Evolutionary conservation across 2,329 filamentous ascomycete species (phyloP), one percentile per base, ranked within the genome.

Genomic region (Colletotrichum sp.): DNA sequence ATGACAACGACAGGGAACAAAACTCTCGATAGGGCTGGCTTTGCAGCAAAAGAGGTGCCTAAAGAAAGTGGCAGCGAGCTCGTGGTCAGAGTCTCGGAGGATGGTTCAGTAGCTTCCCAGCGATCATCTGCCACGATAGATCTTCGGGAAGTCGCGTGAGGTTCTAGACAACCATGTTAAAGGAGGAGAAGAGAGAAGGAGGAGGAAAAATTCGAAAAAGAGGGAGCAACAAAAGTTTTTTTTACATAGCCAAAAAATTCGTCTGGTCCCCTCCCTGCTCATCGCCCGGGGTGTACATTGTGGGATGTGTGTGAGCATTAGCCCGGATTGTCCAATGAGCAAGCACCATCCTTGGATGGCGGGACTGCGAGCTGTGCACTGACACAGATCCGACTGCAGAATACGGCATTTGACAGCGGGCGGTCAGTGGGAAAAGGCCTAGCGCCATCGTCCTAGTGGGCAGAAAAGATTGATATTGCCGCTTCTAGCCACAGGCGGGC

Each of bases 71-170:
- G 71, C 71, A 76, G 75, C 71, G 69, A 75, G 64, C 72, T 78
- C 69, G 76, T 76, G 65, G 65, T 48, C 48, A 75, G 75, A 76
- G 72, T 75, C 77, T 78, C 75, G 75, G 59, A 28, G 22, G 68
- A 34, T 67, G 68, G 44, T 67, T 68, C 75, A 68, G 75, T 65
- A 77, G 70, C 75, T 77, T 77, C 77, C 77, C 77, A 77, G 77
- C 71, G 77, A 78, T 78, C 77, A 78, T 78, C 77, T 78, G 77
- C 77, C 69, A 77, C 75, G 75, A 78, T 77, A 77, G 77, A 78
- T 78, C 77, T 75, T 76, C 73, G 77, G 75, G 77, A 77, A 78
- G 75, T 67, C 59, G 66, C 61, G 61, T 63, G 67, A 73, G 60
- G 39, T 72, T 73, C 71, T 75, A 78, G 66, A 71, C 59, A 66